These are phyloP conservation scores for Chondrus crispus DNA, from an alignment of 23 red algal genomes.

Conservation along the genomic window DNA sequence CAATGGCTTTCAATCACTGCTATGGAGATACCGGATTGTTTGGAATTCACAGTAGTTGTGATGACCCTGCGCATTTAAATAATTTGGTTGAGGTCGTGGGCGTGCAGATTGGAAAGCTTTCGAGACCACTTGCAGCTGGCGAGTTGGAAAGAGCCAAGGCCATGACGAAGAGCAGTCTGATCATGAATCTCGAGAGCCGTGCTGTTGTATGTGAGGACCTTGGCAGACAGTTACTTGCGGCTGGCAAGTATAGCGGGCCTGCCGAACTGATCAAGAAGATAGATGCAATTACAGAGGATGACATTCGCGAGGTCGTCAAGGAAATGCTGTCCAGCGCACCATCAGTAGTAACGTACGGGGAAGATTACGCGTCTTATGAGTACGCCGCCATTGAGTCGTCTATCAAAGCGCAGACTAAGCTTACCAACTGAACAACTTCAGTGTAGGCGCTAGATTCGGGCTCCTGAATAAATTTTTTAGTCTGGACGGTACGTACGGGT, in stretches of 20 bases:
- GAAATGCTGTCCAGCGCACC: slow-evolving; percentile 62
- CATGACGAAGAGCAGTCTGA: slow-evolving; percentile 81
- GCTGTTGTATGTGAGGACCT: slow-evolving; percentile 93
- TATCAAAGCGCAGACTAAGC: slow-evolving; percentile 43
- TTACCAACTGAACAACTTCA: neutral
- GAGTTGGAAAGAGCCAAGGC: slow-evolving; percentile 86
- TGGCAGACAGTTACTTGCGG: slow-evolving; percentile 82
- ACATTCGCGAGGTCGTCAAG: slow-evolving; percentile 66
- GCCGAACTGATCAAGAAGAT: slow-evolving; percentile 56
- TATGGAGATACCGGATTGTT: slow-evolving; percentile 93
- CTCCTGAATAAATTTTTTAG: neutral
- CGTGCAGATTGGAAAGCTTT: slow-evolving; percentile 66
- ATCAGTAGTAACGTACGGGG: slow-evolving; percentile 78
- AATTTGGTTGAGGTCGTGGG: slow-evolving; percentile 75
- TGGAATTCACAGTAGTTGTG: slow-evolving; percentile 82
- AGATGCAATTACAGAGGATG: slow-evolving; percentile 74
- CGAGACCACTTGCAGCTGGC: slow-evolving; percentile 31
- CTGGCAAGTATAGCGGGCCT: slow-evolving; percentile 74
- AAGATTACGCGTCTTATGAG: slow-evolving; percentile 70
- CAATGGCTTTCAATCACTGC: slow-evolving; percentile 83
- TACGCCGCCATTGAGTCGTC: slow-evolving; percentile 69
- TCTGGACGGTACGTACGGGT: neutral
- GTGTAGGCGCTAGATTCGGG: neutral
- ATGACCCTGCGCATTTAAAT: slow-evolving; percentile 52
- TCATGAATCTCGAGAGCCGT: slow-evolving; percentile 91